Percentiles rank a stretch among this genome's conserved stretches.
phyloP scores from a whole-genome alignment of 1,284 basidiomycete genomes.

The Abortiporus biennis region DNA sequence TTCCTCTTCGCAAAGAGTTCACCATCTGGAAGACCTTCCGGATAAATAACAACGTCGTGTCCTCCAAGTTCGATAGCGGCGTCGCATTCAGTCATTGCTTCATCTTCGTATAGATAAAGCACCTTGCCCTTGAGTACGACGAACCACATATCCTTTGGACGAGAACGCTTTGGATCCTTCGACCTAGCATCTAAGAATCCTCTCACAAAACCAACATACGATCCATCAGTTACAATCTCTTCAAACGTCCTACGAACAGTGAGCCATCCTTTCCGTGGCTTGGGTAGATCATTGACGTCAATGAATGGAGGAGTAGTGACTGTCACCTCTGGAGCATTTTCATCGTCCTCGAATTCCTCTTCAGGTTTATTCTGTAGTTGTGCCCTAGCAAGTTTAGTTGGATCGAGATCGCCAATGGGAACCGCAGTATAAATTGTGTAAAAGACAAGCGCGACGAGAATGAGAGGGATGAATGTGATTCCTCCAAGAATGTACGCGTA shows the following conservation, averaged over 20 bases:
- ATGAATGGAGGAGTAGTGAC: constrained; percentile 19
- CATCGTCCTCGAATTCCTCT: constrained; percentile 22
- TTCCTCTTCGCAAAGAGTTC: constrained; percentile 88
- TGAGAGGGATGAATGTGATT: constrained; percentile 77
- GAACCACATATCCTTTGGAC: constrained; percentile 87
- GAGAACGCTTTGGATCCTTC: constrained; percentile 70
- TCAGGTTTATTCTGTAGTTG: constrained; percentile 19
- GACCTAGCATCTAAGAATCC: constrained; percentile 71
- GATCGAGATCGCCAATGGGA: constrained; percentile 52
- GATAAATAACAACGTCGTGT: constrained; percentile 71
- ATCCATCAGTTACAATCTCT: constrained; percentile 50
- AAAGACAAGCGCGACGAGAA: constrained; percentile 50
- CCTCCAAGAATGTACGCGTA: constrained; percentile 87
- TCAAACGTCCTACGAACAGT: constrained; percentile 80
- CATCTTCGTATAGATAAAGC: constrained; percentile 88
- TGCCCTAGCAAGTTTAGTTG: constrained; percentile 22
- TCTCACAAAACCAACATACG: constrained; percentile 64
- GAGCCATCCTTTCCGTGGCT: constrained; percentile 77
- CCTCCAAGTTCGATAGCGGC: constrained; percentile 76
- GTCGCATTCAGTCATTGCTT: constrained; percentile 80
- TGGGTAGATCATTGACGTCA: constrained; percentile 54
- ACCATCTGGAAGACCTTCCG: constrained; percentile 69
- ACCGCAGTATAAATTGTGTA: constrained; percentile 72
- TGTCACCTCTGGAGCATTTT: constrained; percentile 22
- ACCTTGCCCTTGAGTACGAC: constrained; percentile 84